These are phyloP conservation scores for Papilionanthe hybrid DNA, from an alignment of 116 monocot genomes.

Conservation along the genomic window DNA sequence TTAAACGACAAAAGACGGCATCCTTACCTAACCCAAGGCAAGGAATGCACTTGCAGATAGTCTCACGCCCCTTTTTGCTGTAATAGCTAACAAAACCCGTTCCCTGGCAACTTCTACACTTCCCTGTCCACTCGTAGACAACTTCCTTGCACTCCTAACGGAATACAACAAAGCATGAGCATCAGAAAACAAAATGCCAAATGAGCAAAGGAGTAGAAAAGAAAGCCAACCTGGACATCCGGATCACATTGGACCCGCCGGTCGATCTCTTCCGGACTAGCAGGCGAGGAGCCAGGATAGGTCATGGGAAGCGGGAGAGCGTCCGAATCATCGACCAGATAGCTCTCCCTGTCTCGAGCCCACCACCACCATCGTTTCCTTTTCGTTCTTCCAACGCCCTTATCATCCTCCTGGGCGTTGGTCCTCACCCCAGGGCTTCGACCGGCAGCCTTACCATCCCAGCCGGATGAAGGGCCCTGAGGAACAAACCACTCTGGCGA, in stretches of 20 bases:
- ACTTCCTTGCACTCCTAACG: conserved; percentile 74
- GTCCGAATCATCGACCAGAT: conserved; percentile 61
- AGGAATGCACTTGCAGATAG: conserved; percentile 91
- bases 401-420: conserved; percentile 32
- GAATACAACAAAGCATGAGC: not conserved
- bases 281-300: conserved; percentile 50
- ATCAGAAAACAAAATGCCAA: not conserved
- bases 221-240: conserved; percentile 36
- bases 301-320: conserved; percentile 91
- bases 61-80: conserved; percentile 74
- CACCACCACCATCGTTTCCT: conserved; percentile 62
- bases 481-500: conserved; percentile 62
- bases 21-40: conserved; percentile 79
- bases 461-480: conserved; percentile 12
- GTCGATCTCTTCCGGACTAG: conserved; percentile 58
- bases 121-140: conserved; percentile 91
- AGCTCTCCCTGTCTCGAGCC: conserved; percentile 79
- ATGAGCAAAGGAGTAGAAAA: not conserved
- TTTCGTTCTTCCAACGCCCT: conserved; percentile 29
- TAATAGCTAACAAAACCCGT: conserved; percentile 81
- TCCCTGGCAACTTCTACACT: conserved; percentile 94
- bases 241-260: conserved; percentile 70
- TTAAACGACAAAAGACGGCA: not conserved
- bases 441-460: conserved; percentile 10
- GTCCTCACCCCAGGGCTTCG: conserved; percentile 28